Evolutionary conservation across 371 early-diverging fungal species (phyloP).

Genomic region (Actinomucor elegans): DNA sequence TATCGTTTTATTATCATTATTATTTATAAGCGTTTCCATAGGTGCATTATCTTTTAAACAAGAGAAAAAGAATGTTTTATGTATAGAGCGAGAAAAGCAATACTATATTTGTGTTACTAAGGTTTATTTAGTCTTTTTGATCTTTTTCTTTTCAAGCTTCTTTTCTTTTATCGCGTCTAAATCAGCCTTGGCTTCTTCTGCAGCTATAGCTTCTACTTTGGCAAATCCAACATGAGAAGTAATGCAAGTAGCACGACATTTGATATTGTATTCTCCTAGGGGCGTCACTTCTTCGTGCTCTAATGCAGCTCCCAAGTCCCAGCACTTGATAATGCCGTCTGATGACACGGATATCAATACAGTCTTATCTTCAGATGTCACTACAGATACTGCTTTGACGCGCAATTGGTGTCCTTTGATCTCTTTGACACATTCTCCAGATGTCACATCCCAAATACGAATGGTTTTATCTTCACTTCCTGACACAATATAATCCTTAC

Average conservation of each 20-base stretch:
- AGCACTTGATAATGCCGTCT: constrained; percentile 71
- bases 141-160: not conserved
- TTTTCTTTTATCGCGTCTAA: not conserved
- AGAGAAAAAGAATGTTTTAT: not conserved
- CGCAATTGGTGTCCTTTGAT: constrained; percentile 60
- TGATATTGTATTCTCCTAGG: constrained; percentile 66
- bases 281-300: constrained; percentile 26
- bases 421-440: constrained; percentile 57
- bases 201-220: constrained; percentile 7
- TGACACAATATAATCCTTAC: constrained; percentile 61
- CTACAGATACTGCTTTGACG: constrained; percentile 44
- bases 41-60: constrained; percentile 7
- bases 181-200: constrained; percentile 3
- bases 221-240: constrained; percentile 39
- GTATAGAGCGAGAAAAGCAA: not conserved
- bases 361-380: constrained; percentile 32
- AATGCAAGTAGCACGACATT: constrained; percentile 68
- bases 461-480: constrained; percentile 76
- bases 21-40: constrained; percentile 10
- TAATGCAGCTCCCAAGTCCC: constrained; percentile 57
- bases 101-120: not conserved
- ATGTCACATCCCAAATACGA: constrained; percentile 60
- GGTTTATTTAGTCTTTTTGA: not conserved
- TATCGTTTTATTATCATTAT: not conserved
- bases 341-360: constrained; percentile 67